phyloP scores from a whole-genome alignment of 2,329 filamentous ascomycete species.

The Fusarium cyanostomum region DNA sequence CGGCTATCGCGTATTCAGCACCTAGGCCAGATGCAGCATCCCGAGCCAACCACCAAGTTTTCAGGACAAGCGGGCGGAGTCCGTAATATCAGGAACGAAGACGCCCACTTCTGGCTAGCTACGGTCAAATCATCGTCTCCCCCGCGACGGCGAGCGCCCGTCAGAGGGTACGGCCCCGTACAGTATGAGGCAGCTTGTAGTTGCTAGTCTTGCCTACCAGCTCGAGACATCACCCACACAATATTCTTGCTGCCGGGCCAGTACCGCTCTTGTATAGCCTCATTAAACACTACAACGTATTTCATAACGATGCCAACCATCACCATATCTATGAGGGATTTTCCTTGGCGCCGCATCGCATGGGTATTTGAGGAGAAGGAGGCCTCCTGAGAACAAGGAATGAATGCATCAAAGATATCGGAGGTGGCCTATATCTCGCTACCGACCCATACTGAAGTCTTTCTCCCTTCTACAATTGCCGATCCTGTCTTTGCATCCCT shows the following conservation, averaged over 20 bases:
- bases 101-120: slow-evolving; percentile 15
- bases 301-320: slow-evolving; percentile 7
- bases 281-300: slow-evolving; percentile 19
- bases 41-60: background rate
- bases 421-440: slow-evolving; percentile 22
- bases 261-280: slow-evolving; percentile 36
- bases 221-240: slow-evolving; percentile 28
- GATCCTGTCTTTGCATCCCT: background rate
- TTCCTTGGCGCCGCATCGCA: slow-evolving; percentile 8
- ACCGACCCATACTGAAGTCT: slow-evolving; percentile 8
- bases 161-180: slow-evolving; percentile 6
- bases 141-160: slow-evolving; percentile 14
- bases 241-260: slow-evolving; percentile 19
- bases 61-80: slow-evolving; percentile 19
- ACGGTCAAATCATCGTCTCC: slow-evolving; percentile 25
- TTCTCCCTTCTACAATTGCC: slow-evolving; percentile 5
- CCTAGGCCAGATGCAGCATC: slow-evolving; percentile 4
- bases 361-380: slow-evolving; percentile 9
- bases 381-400: slow-evolving; percentile 20
- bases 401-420: background rate
- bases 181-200: slow-evolving; percentile 23
- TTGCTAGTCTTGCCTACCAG: slow-evolving; percentile 12
- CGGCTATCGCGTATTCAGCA: background rate
- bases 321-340: slow-evolving; percentile 24
- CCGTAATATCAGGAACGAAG: slow-evolving; percentile 16